Base-by-base conservation (phyloP, 1,284 basidiomycete genomes). In the Anthracocystis walkeri region DNA sequence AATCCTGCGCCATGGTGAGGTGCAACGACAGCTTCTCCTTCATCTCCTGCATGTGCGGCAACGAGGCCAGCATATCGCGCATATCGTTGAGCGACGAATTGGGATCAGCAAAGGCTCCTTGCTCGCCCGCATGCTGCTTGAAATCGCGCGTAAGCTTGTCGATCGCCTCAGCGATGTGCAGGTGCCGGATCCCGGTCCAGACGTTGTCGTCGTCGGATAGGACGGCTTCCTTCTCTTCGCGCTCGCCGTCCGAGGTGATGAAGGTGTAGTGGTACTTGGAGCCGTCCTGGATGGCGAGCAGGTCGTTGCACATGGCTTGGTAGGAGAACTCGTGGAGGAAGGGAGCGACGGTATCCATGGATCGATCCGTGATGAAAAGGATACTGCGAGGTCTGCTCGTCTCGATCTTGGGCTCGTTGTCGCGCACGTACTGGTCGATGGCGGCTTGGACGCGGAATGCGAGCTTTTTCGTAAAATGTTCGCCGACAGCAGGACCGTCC, bases 111-210 rank as follows among this genome's bases (percentile, higher is more conserved):
- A 96, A 97, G 0, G 93, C 94, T 1, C 93, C 93, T 83, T 98
- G 93, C 79, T 97, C 95, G 80, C 92, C 90, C 80, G 95, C 89
- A 83, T 98, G 97, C 83, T 91, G 90, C 84, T 94, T 94, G 87
- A 99, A 98, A 86, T 98, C 94, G 12, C 89, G 89, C 90, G 97
- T 95, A 63, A 99, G 89, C 85, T 94, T 95, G 87, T 97, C 94
- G 80, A 98, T 96, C 4, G 95, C 93, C 87, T 99, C 97, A 62
- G 93, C 92, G 92, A 99, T 98, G 86, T 99, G 96, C 89, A 98
- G 90, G 85, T 99, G 97, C 58, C 95, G 91, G 54, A 98, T 90
- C 44, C 91, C 91, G 23, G 91, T 91, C 95, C 95, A 99, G 4
- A 97, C 92, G 49, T 89, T 89, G 85, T 99, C 96, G 2, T 90